phyloP scores from a whole-genome alignment of 768 basidiomycete genomes.

The Chalciporus chontae region DNA sequence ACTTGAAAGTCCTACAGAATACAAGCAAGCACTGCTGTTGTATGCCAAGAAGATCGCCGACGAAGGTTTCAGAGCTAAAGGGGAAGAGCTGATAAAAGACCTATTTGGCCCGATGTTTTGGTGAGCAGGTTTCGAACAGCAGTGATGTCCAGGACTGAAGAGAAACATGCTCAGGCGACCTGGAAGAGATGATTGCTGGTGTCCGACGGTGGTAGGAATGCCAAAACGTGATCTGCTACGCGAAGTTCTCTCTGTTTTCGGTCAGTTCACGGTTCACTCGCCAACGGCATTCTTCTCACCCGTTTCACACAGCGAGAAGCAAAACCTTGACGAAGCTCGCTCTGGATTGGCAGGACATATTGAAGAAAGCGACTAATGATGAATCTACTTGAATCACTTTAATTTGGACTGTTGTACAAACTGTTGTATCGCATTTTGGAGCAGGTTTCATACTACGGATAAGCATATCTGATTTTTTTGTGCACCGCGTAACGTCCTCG shows the following conservation, averaged over 20 bases:
- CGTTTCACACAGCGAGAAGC: constrained; percentile 51
- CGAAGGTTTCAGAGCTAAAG: constrained; percentile 84
- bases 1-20: constrained; percentile 83
- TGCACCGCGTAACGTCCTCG: too few species aligned
- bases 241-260: constrained; percentile 76
- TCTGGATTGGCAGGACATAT: constrained; percentile 76
- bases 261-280: constrained; percentile 40
- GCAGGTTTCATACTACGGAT: not conserved
- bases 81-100: constrained; percentile 88
- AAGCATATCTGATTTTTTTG: not conserved
- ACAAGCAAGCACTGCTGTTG: constrained; percentile 65
- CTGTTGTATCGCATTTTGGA: not conserved
- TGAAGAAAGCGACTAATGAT: constrained; percentile 61
- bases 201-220: constrained; percentile 64
- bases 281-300: constrained; percentile 3
- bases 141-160: not conserved
- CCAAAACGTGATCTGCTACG: constrained; percentile 78
- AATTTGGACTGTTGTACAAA: not conserved
- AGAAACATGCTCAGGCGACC: constrained; percentile 52
- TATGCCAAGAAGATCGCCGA: constrained; percentile 88
- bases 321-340: constrained; percentile 74
- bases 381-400: constrained; percentile 29
- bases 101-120: constrained; percentile 87
- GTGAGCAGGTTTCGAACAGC: constrained; percentile 43
- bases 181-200: constrained; percentile 60